Evolutionary conservation across 1,284 basidiomycete genomes (phyloP).

Genomic region (Apiotrichum sp.): DNA sequence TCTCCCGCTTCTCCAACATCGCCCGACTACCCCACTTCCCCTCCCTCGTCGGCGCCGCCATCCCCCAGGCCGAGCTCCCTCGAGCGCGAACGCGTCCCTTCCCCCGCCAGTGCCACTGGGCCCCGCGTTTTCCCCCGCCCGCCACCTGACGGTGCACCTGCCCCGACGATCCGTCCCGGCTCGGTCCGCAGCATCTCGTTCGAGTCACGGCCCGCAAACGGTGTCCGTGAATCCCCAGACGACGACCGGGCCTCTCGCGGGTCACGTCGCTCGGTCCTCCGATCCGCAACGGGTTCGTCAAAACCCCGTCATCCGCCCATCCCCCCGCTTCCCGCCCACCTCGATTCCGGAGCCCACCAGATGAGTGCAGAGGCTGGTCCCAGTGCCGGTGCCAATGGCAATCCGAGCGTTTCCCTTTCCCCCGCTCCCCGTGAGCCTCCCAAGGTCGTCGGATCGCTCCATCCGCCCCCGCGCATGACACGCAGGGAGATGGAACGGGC

Average conservation of each 20-base stretch:
- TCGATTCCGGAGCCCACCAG: no score
- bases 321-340: neutral
- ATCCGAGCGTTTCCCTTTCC: no score
- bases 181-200: constrained; percentile 12
- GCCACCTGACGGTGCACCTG: neutral
- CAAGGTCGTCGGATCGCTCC: no score
- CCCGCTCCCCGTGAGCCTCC: no score
- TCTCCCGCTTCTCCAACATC: no score
- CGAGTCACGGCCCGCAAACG: neutral
- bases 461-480: no score
- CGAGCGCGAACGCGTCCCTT: neutral
- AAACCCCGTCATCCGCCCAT: neutral
- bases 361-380: no score
- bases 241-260: constrained; percentile 9
- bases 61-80: no score
- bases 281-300: constrained; percentile 4
- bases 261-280: constrained; percentile 9
- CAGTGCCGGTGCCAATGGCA: no score
- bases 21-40: no score
- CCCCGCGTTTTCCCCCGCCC: constrained; percentile 6
- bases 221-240: constrained; percentile 7
- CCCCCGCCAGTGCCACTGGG: neutral
- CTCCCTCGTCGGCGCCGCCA: no score
- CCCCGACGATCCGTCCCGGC: constrained; percentile 13
- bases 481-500: no score